phyloP scores from a whole-genome alignment of 352 stramenopile genomes.

The Phytophthora sp. region DNA sequence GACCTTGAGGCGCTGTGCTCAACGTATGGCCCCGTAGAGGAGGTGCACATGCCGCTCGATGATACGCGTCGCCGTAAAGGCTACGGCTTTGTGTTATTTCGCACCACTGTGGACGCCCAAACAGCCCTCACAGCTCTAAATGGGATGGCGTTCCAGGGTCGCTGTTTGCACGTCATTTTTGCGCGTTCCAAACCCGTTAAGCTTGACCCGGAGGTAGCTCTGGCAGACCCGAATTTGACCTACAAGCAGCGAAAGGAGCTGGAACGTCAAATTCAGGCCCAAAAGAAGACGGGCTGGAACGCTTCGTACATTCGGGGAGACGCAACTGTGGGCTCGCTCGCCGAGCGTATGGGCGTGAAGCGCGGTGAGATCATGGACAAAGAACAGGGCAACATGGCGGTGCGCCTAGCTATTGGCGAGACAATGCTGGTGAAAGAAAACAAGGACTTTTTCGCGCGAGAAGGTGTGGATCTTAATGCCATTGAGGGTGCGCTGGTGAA shows the following conservation, averaged over 20 bases:
- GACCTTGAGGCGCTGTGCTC: slow-evolving; percentile 94
- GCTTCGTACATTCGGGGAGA: slow-evolving; percentile 91
- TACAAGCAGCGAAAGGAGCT: slow-evolving; percentile 93
- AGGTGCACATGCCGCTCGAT: slow-evolving; percentile 97
- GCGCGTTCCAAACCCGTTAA: slow-evolving; percentile 81
- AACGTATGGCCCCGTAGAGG: slow-evolving; percentile 85
- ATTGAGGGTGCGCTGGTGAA: slow-evolving; percentile 89
- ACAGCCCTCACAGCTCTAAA: slow-evolving; percentile 91
- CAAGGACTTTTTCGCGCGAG: slow-evolving; percentile 95
- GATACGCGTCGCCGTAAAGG: slow-evolving; percentile 95
- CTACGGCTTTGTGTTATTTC: slow-evolving; percentile 97
- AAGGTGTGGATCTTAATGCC: slow-evolving; percentile 95
- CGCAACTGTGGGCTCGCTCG: slow-evolving; percentile 78
- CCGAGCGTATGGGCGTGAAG: slow-evolving; percentile 89
- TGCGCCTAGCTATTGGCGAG: slow-evolving; percentile 97
- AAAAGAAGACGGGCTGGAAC: slow-evolving; percentile 94
- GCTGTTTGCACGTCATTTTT: slow-evolving; percentile 94
- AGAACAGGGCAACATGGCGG: slow-evolving; percentile 96
- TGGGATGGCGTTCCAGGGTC: slow-evolving; percentile 95
- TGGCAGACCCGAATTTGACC: slow-evolving; percentile 71
- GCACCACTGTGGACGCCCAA: slow-evolving; percentile 90
- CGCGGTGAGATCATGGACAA: slow-evolving; percentile 96
- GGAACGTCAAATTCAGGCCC: slow-evolving; percentile 85
- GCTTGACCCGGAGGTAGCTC: slow-evolving; percentile 57
- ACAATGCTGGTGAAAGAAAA: slow-evolving; percentile 98